Base-by-base conservation (phyloP, 768 basidiomycete genomes). In the Floccularia luteovirens region DNA sequence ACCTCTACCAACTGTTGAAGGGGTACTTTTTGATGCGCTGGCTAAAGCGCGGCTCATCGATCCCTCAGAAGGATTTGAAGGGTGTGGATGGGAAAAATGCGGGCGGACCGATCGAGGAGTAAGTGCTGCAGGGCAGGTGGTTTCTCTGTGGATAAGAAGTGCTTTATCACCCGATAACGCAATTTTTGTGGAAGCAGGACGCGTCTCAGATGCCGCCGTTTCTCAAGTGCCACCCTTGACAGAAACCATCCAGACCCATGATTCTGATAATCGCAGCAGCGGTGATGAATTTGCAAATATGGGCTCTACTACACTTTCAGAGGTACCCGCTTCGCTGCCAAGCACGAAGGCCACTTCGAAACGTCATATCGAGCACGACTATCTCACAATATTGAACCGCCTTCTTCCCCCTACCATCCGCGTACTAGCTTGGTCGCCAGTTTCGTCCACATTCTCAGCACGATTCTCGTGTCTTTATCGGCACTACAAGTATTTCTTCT, bases 401-500 rank as follows among this genome's bases (percentile, higher is more conserved):
- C 66, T 92, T 33, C 79, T 99, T 5, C 96, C 94, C 0, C 74
- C 79, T 0, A 89, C 91, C 0, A 90, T 98, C 51, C 85, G 92
- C 19, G 65, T 97, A 27, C 70, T 91, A 37, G 92, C 91, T 5
- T 99, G 94, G 93, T 90, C 94, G 6, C 90, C 93, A 14, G 82
- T 98, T 21, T 58, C 75, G 2, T 58, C 72, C 5, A 56, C 57
- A 24, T 98, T 98, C 60, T 91, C 92, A 16, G 84, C 93, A 5
- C 82, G 96, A 3, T 92, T 85, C 62, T 82, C 80, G 10, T 97
- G 94, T 64, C 68, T 62, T 38, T 80, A 76, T 51, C 72, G 96
- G 25, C 94, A 99, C 57, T 98, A 99, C 78, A 97, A 94, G 55
- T 99, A 98, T 63, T 94, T 97, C 60, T 98, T 99, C 69, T 74